phyloP scores from a whole-genome alignment of 306 rosid genomes.

The Malus domestica region ASM211411v1 NC_041803.1:8501-9000 shows the following conservation, averaged over 20 bases:
- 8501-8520: not conserved
- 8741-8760: not conserved
- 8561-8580: not conserved
- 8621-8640: not conserved
- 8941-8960: not conserved
- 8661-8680: not conserved
- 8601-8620: not conserved
- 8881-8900: not conserved
- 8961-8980: not conserved
- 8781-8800: not conserved
- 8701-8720: not conserved
- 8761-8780: not conserved
- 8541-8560: not conserved
- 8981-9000: too few species aligned
- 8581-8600: not conserved
- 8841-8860: not conserved
- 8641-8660: not conserved
- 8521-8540: not conserved
- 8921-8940: not conserved
- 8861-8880: not conserved
- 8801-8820: not conserved
- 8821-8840: not conserved
- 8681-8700: not conserved
- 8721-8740: not conserved
- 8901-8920: not conserved